Evolutionary conservation across 495 filamentous ascomycete genomes (phyloP), one percentile per base, ranked within the genome.

Genomic region (Penicillium bialowiezense): DNA sequence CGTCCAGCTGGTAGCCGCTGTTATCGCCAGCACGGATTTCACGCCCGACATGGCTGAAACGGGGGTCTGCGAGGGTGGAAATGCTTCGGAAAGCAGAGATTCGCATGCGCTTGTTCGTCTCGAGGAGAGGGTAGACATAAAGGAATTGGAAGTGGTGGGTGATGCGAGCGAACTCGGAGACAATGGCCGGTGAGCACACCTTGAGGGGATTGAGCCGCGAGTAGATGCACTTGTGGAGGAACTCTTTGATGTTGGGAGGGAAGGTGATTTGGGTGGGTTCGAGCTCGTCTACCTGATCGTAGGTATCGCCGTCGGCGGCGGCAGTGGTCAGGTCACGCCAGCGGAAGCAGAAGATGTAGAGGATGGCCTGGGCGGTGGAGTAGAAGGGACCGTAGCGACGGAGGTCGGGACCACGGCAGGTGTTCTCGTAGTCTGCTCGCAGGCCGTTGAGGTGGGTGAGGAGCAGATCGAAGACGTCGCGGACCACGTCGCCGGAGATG

Each of bases 341-440:
- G 32, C 95, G 85, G 76, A 97, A 99, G 74, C 93, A 99, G 76
- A 97, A 99, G 41, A 97, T 95, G 72, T 97, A 95, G 26, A 90
- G 75, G 4, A 91, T 60, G 5, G 92, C 91, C 65, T 97, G 92
- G n/a, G 84, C 81, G 35, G 89, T 82, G 5, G 86, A 83, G 69
- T 99, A 97, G 68, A 95, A 97, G 6, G 87, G 79, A 14, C 80
- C 79, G 62, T 91, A 97, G 26, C 84, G 83, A 35, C 84, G 81
- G 20, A 92, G 81, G 67, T 97, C 90, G 0, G 93, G 91, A 1
- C 89, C 90, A 12, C 79, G 83, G 65, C 90, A 95, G 31, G 67
- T 74, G 7, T 66, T 57, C 57, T 95, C 82, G 58, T 87, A 81
- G 21, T 81, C 65, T 21, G 67, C 52, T 36, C 85, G 82, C 48